Conservation (phyloP, 225 moss, liverwort and hornwort species). For the Straminergon stramineum region DNA sequence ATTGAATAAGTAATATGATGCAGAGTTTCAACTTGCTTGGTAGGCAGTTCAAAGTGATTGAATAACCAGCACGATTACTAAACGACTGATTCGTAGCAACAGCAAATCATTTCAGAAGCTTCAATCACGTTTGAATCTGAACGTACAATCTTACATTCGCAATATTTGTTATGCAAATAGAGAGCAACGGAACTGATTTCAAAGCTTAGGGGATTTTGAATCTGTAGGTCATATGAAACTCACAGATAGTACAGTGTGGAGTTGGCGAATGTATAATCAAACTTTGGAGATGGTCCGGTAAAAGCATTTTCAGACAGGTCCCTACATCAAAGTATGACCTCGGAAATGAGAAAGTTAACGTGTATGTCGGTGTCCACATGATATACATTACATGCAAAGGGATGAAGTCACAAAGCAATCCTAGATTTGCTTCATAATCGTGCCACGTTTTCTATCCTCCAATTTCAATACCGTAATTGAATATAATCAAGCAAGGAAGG, state of each 20-base stretch:
- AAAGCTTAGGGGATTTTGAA: background rate
- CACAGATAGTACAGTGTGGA: background rate
- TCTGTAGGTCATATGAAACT: background rate
- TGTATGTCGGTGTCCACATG: background rate
- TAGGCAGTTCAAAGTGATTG: background rate
- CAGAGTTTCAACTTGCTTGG: background rate
- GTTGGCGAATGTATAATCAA: background rate
- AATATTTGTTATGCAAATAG: background rate
- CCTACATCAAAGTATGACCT: background rate
- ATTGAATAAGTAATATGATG: background rate
- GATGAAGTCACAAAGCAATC: background rate
- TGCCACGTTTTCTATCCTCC: no score
- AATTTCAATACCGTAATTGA: background rate
- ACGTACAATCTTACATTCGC: background rate
- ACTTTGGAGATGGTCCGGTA: background rate
- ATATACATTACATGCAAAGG: background rate
- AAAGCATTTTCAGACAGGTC: constrained; percentile 1
- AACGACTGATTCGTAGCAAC: background rate
- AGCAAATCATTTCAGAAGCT: background rate
- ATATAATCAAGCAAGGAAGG: background rate
- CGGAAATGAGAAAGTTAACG: background rate
- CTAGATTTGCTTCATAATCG: background rate
- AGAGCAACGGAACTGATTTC: background rate
- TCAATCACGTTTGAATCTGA: background rate
- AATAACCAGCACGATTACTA: background rate